phyloP scores from a whole-genome alignment of 1,284 basidiomycete genomes.

The Papiliotrema terrestris region DNA sequence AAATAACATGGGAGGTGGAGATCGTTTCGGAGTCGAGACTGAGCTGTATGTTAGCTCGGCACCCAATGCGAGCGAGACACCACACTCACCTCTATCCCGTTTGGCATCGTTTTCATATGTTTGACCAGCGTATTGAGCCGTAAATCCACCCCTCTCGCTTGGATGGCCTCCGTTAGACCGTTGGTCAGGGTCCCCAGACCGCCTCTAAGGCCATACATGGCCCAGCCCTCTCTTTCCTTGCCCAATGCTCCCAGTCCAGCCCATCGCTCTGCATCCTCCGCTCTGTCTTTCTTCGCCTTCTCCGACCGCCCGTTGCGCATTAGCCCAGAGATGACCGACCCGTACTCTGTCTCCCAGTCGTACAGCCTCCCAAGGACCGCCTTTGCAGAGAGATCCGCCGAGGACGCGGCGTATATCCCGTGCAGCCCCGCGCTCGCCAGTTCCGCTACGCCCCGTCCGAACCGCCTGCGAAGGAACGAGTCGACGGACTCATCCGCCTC shows the following conservation, averaged over 20 bases:
- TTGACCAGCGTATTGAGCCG: slow-evolving; percentile 49
- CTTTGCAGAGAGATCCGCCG: slow-evolving; percentile 66
- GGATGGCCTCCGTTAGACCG: slow-evolving; percentile 54
- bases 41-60: not conserved
- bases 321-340: slow-evolving; percentile 68
- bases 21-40: slow-evolving; percentile 2
- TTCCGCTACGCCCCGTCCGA: slow-evolving; percentile 68
- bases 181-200: slow-evolving; percentile 70
- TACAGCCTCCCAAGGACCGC: slow-evolving; percentile 2
- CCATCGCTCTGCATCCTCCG: slow-evolving; percentile 30
- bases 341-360: slow-evolving; percentile 61
- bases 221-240: slow-evolving; percentile 33
- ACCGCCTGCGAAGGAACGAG: slow-evolving; percentile 69
- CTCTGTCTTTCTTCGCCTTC: slow-evolving; percentile 9
- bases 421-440: slow-evolving; percentile 83
- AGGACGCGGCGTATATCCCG: slow-evolving; percentile 88
- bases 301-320: slow-evolving; percentile 48
- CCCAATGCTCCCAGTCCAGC: slow-evolving; percentile 53
- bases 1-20: slow-evolving; percentile 26
- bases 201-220: slow-evolving; percentile 49
- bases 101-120: not conserved
- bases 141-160: slow-evolving; percentile 60
- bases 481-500: slow-evolving; percentile 75
- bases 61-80: not conserved
- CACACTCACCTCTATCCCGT: not conserved